phyloP scores from a whole-genome alignment of 2,329 filamentous ascomycete genomes.

The Ophiosphaerella korrae region DNA sequence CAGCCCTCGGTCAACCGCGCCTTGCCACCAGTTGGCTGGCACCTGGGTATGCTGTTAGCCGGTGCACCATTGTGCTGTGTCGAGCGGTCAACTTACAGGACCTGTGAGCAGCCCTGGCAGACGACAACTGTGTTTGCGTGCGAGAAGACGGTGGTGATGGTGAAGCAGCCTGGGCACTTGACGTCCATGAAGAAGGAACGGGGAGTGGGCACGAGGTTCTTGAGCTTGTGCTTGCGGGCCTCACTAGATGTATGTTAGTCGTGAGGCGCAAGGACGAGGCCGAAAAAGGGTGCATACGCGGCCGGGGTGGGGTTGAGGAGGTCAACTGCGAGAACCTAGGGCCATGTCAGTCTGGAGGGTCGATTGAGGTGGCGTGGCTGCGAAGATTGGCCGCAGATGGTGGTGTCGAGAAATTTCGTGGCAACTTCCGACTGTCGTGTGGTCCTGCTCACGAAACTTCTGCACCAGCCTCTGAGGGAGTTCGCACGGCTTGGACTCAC shows the following conservation, averaged over 20 bases:
- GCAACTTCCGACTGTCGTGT: slow-evolving; percentile 42
- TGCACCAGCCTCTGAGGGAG: slow-evolving; percentile 6
- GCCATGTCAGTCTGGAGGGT: slow-evolving; percentile 14
- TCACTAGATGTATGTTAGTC: slow-evolving; percentile 59
- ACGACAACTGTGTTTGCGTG: slow-evolving; percentile 99
- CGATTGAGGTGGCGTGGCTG: slow-evolving; percentile 17
- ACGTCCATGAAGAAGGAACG: slow-evolving; percentile 99
- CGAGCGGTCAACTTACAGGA: slow-evolving; percentile 61
- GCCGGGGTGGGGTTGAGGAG: slow-evolving; percentile 98
- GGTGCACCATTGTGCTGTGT: slow-evolving; percentile 6
- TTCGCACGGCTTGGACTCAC: slow-evolving; percentile 36
- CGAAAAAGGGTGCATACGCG: slow-evolving; percentile 54
- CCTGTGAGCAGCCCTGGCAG: slow-evolving; percentile 98
- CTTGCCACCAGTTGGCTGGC: slow-evolving; percentile 99
- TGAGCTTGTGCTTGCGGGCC: slow-evolving; percentile 99
- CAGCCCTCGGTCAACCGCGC: slow-evolving; percentile 98
- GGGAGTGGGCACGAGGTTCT: slow-evolving; percentile 94
- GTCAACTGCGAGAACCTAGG: slow-evolving; percentile 99
- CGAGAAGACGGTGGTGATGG: slow-evolving; percentile 99
- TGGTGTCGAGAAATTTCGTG: slow-evolving; percentile 34
- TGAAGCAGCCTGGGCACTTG: slow-evolving; percentile 99
- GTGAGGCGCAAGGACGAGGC: slow-evolving; percentile 13
- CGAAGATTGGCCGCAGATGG: slow-evolving; percentile 16
- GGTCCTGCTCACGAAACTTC: slow-evolving; percentile 21
- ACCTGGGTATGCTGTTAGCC: slow-evolving; percentile 52